Conservation (phyloP, 106 monocot genomes). For the Allium cepa region DNA sequence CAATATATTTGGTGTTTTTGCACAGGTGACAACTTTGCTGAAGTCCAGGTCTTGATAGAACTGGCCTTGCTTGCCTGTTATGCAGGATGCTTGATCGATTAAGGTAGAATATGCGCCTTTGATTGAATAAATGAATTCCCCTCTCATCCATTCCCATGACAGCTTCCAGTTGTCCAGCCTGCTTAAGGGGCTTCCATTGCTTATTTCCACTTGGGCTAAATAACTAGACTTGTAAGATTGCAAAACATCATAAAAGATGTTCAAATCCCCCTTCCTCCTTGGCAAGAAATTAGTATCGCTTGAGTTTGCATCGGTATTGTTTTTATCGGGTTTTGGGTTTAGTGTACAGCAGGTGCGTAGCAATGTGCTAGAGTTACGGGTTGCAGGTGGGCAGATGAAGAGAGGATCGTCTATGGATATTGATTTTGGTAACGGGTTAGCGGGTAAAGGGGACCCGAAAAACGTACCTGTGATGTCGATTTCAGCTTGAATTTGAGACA, state of each 20-base stretch:
- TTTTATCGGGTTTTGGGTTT: conserved; percentile 24
- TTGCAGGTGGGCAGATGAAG: conserved; percentile 32
- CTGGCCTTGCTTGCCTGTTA: conserved; percentile 48
- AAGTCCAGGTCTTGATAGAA: conserved; percentile 69
- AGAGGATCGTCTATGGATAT: conserved; percentile 40
- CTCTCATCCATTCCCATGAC: conserved; percentile 66
- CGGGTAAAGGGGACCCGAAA: conserved; percentile 31
- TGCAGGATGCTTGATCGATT: conserved; percentile 38
- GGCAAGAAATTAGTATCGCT: conserved; percentile 25
- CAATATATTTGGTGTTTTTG: conserved; percentile 38
- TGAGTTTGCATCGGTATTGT: conserved; percentile 7
- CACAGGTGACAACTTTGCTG: conserved; percentile 61
- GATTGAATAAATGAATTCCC: conserved; percentile 69
- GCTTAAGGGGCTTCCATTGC: conserved; percentile 47
- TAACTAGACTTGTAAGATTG: conserved; percentile 60
- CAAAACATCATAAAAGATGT: conserved; percentile 68
- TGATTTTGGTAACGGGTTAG: conserved; percentile 27
- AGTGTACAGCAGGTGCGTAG: conserved; percentile 30
- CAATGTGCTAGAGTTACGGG: conserved; percentile 2
- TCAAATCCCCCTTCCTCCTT: conserved; percentile 57
- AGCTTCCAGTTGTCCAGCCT: conserved; percentile 90
- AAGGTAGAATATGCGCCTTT: conserved; percentile 52
- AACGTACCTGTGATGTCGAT: conserved; percentile 53
- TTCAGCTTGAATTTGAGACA: conserved; percentile 42
- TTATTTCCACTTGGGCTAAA: conserved; percentile 62